Percentiles rank a stretch among this genome's conserved stretches.
Conservation (phyloP, 1,139 yeast genomes). For the Nakaseomyces kungkrabaensis region DNA sequence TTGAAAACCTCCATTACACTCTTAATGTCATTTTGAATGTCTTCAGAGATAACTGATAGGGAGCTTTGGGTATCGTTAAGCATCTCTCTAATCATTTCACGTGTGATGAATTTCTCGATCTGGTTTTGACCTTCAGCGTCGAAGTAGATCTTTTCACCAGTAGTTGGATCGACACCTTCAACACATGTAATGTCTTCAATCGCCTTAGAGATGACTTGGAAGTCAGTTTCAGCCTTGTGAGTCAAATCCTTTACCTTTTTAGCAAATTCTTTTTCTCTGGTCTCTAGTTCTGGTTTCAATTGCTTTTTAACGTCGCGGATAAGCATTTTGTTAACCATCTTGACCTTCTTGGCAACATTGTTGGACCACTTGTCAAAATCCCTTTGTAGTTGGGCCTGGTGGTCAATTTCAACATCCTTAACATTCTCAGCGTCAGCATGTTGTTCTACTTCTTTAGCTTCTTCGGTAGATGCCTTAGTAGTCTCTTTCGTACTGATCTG, state of each 20-base stretch:
- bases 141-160: conserved; percentile 32
- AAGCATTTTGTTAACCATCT: conserved; percentile 1
- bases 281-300: conserved; percentile 6
- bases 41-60: conserved; percentile 5
- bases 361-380: conserved; percentile 3
- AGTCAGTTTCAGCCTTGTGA: conserved; percentile 29
- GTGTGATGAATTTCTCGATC: conserved; percentile 34
- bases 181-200: conserved; percentile 43
- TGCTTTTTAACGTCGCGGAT: conserved; percentile 9
- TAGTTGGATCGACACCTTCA: conserved; percentile 35
- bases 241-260: conserved; percentile 32
- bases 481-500: neutral
- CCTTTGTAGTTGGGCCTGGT: conserved; percentile 2
- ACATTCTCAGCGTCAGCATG: conserved; percentile 5
- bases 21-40: neutral
- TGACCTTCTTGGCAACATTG: neutral
- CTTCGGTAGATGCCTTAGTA: neutral
- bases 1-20: neutral
- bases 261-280: conserved; percentile 12
- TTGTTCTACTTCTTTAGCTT: neutral
- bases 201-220: conserved; percentile 36
- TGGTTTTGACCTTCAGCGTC: conserved; percentile 28
- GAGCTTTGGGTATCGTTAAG: conserved; percentile 32
- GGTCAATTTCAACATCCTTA: conserved; percentile 11
- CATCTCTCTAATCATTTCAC: conserved; percentile 49